Evolutionary conservation across 345 rosid species (phyloP), one percentile per base, ranked within the genome.

Genomic region (Camelina hispida): DNA sequence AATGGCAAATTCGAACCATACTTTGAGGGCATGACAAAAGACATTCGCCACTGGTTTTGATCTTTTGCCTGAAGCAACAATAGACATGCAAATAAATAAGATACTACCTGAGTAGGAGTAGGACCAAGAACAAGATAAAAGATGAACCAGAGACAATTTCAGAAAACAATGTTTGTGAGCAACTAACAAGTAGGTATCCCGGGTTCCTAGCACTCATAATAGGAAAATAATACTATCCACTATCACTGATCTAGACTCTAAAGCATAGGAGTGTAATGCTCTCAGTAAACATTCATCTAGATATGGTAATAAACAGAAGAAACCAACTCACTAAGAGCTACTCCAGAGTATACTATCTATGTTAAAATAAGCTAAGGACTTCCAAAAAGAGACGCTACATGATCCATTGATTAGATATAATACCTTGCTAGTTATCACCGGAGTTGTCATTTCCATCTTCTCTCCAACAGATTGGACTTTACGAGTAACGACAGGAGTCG

Each of bases 401-500:
- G 58, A 73, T 58, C 34, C 32, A 66, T 17, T 23, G 25, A 51
- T 25, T 14, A 74, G 53, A 40, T 22, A 43, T 46, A 76, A 34
- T 69, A 87, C 98, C 97, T 81, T 86, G 77, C 72, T 94, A 34
- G 93, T 86, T 63, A 89, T 86, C 22, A 94, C 97, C 15, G 98
- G 96, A 56, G 93, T 86, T 7, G 98, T 91, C 97, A 94, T 91
- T 59, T 89, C 93, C 97, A 89, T 93, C 72, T 74, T 88, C 72
- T 89, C 83, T 37, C 98, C 98, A 78, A 62, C 85, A 69, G 93
- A 77, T 16, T 80, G 79, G 70, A 73, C 66, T 81, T 84, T 87
- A 28, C 88, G 85, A 5, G 95, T 89, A 64, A 87, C 51, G 64
- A 94, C 98, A 62, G 96, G 97, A 4, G 97, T 94, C 2, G 93